Conservation (phyloP, 306 rosid species). For the Acacia confusa region DNA sequence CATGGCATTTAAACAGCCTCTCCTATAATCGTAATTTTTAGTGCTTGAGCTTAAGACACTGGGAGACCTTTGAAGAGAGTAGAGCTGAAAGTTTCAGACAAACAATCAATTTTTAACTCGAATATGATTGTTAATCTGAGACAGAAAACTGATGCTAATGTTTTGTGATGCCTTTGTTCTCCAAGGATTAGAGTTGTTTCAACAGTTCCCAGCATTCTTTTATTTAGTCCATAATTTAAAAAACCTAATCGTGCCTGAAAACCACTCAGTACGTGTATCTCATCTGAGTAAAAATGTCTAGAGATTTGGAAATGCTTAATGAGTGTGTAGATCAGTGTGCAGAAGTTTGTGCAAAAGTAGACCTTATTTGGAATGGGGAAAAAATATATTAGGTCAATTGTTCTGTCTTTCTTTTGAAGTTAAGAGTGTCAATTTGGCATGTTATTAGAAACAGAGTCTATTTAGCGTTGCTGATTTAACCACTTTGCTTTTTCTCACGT, state of each 20-base stretch:
- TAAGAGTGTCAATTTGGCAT: not conserved
- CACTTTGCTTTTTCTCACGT: slow-evolving; percentile 11
- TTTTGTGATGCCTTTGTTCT: not conserved
- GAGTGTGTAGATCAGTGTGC: too few species aligned
- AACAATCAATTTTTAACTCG: not conserved
- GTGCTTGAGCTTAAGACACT: not conserved
- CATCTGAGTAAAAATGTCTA: too few species aligned
- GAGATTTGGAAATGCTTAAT: too few species aligned
- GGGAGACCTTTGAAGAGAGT: not conserved
- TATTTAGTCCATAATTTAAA: not conserved
- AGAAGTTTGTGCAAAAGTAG: too few species aligned
- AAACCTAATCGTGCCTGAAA: too few species aligned
- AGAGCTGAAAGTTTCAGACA: not conserved
- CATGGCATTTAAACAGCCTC: not conserved
- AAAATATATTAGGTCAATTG: not conserved
- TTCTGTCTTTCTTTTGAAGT: not conserved
- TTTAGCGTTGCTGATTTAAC: not conserved
- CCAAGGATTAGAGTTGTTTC: not conserved
- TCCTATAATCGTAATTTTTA: not conserved
- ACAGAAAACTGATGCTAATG: not conserved
- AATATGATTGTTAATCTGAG: not conserved
- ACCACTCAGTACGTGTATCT: too few species aligned
- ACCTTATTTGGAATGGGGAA: too few species aligned
- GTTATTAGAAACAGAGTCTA: not conserved
- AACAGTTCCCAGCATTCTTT: not conserved